Evolutionary conservation across 1,284 basidiomycete genomes (phyloP), one percentile per base, ranked within the genome.

Genomic region (Ceratorhiza oryzae-sativae): DNA sequence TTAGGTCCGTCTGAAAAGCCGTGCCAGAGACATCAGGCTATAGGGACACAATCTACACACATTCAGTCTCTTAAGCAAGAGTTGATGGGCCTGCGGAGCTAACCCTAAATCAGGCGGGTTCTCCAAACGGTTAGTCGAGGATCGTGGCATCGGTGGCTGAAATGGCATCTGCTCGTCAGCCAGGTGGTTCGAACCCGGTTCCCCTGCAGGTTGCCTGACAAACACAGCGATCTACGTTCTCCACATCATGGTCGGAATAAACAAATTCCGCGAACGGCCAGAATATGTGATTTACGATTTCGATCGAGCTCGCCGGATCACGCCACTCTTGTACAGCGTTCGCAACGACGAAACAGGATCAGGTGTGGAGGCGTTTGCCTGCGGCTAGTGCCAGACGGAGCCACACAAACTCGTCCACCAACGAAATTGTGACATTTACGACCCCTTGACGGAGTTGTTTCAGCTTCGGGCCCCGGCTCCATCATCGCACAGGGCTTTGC

Each of bases 51-150:
- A 45, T 25, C 48, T 55, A n/a, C 9, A 39, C 32, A 18, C 13
- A 68, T 56, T 58, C 65, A 68, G 51, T 68, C 41, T 65, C 36
- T 56, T 56, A 45, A 42, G 42, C 30, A 15, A 60, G 30, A 60
- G 25, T n/a, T 58, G 53, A 58, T 68, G 65, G 18, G 39, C 36
- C 23, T 30, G 49, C 65, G 65, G 65, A 46, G 53, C 36, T 68
- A 45, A 25, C 3, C 27, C 65, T 41, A 30, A 45, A 56, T 45
- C 8, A 34, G 36, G 65, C n/a, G 10, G 1, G 48, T 32, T 15
- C 61, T 27, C 61, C 61, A 41, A 65, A 51, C 18, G 61, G 61
- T 36, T 65, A 51, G 61, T n/a, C 30, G 27, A 34, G 42, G 30
- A 32, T n/a, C 27, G 27, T 55, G 51, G 51, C 51, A 55, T 30